Base-by-base conservation (phyloP, 371 early-diverging fungal genomes). In the Mucor velutinosus region DNA sequence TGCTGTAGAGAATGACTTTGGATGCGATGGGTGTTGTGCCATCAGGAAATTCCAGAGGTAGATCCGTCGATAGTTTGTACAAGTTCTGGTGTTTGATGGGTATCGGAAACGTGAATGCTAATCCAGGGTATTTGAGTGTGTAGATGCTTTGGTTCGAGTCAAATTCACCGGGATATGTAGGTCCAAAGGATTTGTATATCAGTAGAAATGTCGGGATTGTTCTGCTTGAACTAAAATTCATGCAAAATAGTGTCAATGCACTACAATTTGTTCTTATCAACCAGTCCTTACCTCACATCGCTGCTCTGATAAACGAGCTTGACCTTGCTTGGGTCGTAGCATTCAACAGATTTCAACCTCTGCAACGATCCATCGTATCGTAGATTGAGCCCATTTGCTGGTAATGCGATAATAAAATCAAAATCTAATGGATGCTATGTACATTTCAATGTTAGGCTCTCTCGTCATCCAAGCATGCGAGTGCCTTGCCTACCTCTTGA, bases 1-100 rank as follows among this genome's bases (percentile, higher is more conserved):
- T 73, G 23, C 80, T 70, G 62, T 78, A 91, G 12, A 91, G 77
- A 53, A 88, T 88, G 32, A 91, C 73, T 41, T 86, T 85, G 11
- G 83, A 83, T 10, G 88, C 82, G 30, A 91, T 88, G 1, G 93
- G 92, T 0, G 93, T 92, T 8, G 90, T 91, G 8, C 91, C 92
- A 74, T 91, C 92, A 8, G 92, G 90, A 33, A 92, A 88, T 53
- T 89, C 87, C 12, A 91, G 80, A 11, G 91, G 90, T 8, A 91
- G 76, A 57, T 89, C 91, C 17, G 83, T 61, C 1, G 86, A 82
- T 57, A 76, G 58, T 64, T 62, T 70, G 64, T 86, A 87, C 6
- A 86, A 60, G 21, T 83, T 73, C 39, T 79, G 76, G 61, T 87
- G 85, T 39, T 80, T 73, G 29, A 79, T 78, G 21, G 93, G 92